Conservation (phyloP, 441 rosid species). For the Biscutella auriculata region DNA sequence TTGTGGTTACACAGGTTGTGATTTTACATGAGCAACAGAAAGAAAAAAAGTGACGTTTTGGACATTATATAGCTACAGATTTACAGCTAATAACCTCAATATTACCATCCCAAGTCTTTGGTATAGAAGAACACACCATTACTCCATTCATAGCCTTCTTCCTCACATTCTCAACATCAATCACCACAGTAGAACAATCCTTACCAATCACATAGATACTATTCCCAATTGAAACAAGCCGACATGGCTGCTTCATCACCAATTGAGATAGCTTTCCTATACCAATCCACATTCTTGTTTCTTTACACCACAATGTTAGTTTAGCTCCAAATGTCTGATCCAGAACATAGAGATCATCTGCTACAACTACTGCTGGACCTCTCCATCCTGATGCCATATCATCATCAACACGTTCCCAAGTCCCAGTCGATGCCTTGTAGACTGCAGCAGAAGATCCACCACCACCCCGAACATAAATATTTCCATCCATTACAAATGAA, state of each 20-base stretch:
- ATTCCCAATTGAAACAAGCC: conserved; percentile 51
- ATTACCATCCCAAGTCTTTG: conserved; percentile 33
- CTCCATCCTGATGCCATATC: conserved; percentile 62
- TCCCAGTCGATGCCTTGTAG: conserved; percentile 38
- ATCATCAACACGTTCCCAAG: conserved; percentile 56
- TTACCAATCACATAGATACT: conserved; percentile 53
- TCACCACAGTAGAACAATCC: conserved; percentile 57
- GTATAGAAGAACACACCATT: conserved; percentile 58
- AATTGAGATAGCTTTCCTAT: conserved; percentile 55
- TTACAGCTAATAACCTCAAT: conserved; percentile 50
- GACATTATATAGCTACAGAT: conserved; percentile 40
- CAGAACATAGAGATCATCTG: conserved; percentile 52
- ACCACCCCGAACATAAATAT: conserved; percentile 42
- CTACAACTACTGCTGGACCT: conserved; percentile 70
- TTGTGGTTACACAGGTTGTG: background rate
- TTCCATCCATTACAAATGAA: conserved; percentile 58
- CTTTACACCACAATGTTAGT: conserved; percentile 56
- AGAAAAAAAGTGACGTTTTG: too few species aligned
- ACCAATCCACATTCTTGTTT: conserved; percentile 46
- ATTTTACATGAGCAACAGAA: background rate
- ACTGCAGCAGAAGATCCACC: conserved; percentile 32
- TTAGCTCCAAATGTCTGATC: conserved; percentile 67
- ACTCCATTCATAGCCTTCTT: conserved; percentile 33
- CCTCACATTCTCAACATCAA: conserved; percentile 41
- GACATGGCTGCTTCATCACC: conserved; percentile 58